A percentile compares a stretch with the other conserved stretches of the same genome.
Evolutionary conservation across 1,284 basidiomycete species (phyloP).

Genomic region (Retiboletus flavoniger): DNA sequence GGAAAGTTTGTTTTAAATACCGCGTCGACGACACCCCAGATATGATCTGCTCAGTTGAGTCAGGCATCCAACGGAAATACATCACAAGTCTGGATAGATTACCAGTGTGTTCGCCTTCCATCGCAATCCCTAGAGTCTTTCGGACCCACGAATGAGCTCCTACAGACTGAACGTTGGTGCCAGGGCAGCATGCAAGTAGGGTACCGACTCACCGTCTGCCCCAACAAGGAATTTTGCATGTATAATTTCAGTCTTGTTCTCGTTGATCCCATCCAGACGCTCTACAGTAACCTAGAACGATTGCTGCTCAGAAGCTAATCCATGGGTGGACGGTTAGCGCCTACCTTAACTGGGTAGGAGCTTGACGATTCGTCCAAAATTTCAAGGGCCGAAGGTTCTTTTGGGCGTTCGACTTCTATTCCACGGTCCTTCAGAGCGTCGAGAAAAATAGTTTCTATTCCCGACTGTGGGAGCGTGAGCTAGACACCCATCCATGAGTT

Average conservation of each 20-base stretch:
- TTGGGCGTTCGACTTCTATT: slow-evolving; percentile 56
- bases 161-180: too few relatives aligned
- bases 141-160: too few relatives aligned
- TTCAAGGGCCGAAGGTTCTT: slow-evolving; percentile 53
- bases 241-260: slow-evolving; percentile 9
- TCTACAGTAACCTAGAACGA: slow-evolving; percentile 40
- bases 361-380: slow-evolving; percentile 45
- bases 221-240: slow-evolving; percentile 58
- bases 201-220: slow-evolving; percentile 48
- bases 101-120: too few relatives aligned
- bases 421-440: slow-evolving; percentile 56
- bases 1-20: slow-evolving; percentile 74
- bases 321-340: slow-evolving; percentile 5
- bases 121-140: too few relatives aligned
- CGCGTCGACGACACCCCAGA: slow-evolving; percentile 77
- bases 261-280: slow-evolving; percentile 29
- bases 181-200: too few relatives aligned
- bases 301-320: too few relatives aligned
- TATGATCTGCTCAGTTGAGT: slow-evolving; percentile 39
- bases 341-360: slow-evolving; percentile 57
- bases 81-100: too few relatives aligned
- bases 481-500: background rate
- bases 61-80: too few relatives aligned
- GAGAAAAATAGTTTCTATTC: slow-evolving; percentile 67
- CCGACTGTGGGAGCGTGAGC: slow-evolving; percentile 73